Base-by-base conservation (phyloP, 139 green algal genomes). In the Chlamydomonas incerta region DNA sequence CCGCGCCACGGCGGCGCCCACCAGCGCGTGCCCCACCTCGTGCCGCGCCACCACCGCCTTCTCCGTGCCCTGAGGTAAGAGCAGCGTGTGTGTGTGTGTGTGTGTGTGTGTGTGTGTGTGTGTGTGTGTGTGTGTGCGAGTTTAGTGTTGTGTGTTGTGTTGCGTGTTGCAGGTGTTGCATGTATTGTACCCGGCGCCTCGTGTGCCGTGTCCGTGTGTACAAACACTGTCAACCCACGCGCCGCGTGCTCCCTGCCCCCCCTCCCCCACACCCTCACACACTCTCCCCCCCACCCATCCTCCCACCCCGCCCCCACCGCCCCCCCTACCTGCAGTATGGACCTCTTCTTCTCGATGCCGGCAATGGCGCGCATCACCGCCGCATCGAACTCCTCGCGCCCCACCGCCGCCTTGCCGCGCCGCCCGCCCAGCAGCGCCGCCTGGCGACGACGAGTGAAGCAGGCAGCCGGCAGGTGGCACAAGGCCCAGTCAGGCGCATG, bases 321-420 rank as follows among this genome's bases (percentile, higher is more conserved):
- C 23, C 63, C 72, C 5, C 41, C 6, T n/a, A 52, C 91, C 55
- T 90, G 82, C 72, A 98, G 85, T 31, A 97, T 89, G 60, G 83
- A 93, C 52, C 96, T 77, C 90, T 99, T 99, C 93, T 99, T 99
- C 90, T 99, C 96, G 34, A 99, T 92, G 70, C 96, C 96, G 23
- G 95, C 95, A 60, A 97, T 91, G n/a, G 94, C 83, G 18, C 95
- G 83, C 80, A 98, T 79, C 33, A 98, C 87, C 9, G 95, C 95
- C 17, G 85, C 76, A 80, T 96, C 94, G 88, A 98, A 98, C 83
- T 98, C 95, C 46, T 80, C 88, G 14, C 37, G 23, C 3, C 88
- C 87, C 34, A 96, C 92, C 65, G 91, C 31, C 69, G 47, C 68
- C 70, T 90, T 92, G 80, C 81, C 88, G 47, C 14, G 55, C 31